Conservation (phyloP, 768 basidiomycete genomes). For the Pisolithus microcarpus region DNA sequence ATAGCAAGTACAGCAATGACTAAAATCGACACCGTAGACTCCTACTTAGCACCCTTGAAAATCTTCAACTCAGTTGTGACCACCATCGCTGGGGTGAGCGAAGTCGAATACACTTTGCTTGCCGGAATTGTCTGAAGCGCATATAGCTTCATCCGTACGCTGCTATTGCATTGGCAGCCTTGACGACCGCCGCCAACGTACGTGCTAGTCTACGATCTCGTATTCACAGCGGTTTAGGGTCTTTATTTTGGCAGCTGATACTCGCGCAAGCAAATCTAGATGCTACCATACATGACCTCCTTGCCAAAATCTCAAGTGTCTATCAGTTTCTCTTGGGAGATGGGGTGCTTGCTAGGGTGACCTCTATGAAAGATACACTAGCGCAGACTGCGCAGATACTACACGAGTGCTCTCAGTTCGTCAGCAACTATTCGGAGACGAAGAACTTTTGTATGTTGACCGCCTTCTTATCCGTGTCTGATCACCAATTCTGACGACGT, state of each 20-base stretch:
- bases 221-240: neutral
- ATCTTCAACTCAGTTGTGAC: neutral
- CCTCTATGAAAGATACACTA: neutral
- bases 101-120: neutral
- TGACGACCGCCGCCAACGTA: constrained; percentile 1
- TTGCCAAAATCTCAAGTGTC: neutral
- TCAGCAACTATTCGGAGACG: constrained; percentile 2
- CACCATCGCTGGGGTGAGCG: neutral
- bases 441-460: constrained; percentile 2
- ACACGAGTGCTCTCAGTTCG: constrained; percentile 5
- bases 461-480: neutral
- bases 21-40: neutral
- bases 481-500: neutral
- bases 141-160: constrained; percentile 4
- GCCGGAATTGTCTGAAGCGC: neutral
- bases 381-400: constrained; percentile 2
- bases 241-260: neutral
- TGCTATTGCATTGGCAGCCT: neutral
- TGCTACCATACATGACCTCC: neutral
- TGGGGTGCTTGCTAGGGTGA: neutral
- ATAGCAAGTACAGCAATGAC: neutral
- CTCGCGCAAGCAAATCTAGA: constrained; percentile 1
- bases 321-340: constrained; percentile 2
- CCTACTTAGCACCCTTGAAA: neutral
- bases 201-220: neutral